These are phyloP conservation scores for Colletotrichum sp. DNA, from an alignment of 2,329 filamentous ascomycete genomes.

Conservation along the genomic window DNA sequence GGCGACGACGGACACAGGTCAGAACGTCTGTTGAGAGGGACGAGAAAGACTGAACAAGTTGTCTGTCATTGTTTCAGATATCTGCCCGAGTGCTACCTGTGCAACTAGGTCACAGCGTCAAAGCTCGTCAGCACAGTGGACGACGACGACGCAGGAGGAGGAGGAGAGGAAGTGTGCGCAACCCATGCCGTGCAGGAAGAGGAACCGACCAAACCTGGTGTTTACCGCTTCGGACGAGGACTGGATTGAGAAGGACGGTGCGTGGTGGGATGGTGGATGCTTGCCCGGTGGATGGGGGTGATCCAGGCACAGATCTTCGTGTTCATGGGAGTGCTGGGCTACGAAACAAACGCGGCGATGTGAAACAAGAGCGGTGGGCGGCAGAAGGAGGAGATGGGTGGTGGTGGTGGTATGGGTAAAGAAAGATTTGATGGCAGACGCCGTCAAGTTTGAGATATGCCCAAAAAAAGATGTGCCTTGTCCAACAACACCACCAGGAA, in stretches of 20 bases:
- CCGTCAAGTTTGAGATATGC: conserved; percentile 16
- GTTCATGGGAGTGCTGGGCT: conserved; percentile 1
- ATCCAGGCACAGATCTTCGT: conserved; percentile 13
- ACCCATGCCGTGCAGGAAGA: conserved; percentile 10
- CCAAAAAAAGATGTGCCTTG: conserved; percentile 6
- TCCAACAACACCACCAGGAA: neutral
- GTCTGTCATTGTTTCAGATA: conserved; percentile 25
- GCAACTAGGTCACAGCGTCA: conserved; percentile 10
- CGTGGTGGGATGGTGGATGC: neutral
- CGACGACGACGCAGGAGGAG: neutral
- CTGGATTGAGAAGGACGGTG: conserved; percentile 13
- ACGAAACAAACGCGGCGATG: conserved; percentile 20
- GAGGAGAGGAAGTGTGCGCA: neutral
- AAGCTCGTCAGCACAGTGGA: conserved; percentile 3
- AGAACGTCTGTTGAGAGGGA: conserved; percentile 3
- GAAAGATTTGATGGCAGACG: conserved; percentile 18
- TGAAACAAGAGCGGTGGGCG: conserved; percentile 21
- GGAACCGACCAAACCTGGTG: conserved; percentile 7
- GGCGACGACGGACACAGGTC: neutral
- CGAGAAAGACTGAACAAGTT: conserved; percentile 10
- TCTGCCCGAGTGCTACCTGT: conserved; percentile 13
- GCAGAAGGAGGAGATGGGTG: neutral
- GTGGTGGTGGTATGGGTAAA: neutral
- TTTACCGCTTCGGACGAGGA: conserved; percentile 16
- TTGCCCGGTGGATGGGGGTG: neutral